Evolutionary conservation across 306 rosid genomes (phyloP).

Genomic region (Prunus padus): DNA sequence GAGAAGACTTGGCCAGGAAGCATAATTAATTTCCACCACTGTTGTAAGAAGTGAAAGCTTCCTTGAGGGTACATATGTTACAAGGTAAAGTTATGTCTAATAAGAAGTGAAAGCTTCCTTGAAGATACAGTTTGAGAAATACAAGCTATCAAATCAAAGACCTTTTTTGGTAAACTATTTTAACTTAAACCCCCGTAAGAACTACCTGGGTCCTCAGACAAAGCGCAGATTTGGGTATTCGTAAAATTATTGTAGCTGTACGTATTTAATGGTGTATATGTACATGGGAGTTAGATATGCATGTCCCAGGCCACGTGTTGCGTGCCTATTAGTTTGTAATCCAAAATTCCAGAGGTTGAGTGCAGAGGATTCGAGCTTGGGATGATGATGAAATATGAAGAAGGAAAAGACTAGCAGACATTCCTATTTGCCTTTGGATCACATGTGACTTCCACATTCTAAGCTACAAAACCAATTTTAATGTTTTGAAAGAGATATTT

Average conservation of each 20-base stretch:
- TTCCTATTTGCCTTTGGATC: constrained; percentile 11
- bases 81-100: no score
- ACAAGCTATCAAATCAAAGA: background rate
- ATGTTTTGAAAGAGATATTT: constrained; percentile 26
- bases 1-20: no score
- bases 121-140: background rate
- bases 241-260: no score
- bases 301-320: background rate
- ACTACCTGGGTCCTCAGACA: no score
- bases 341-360: background rate
- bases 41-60: background rate
- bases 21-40: no score
- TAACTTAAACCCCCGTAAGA: background rate
- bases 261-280: background rate
- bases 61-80: no score
- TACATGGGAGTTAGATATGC: background rate
- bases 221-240: no score
- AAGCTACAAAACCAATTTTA: constrained; percentile 17
- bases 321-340: background rate
- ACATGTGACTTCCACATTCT: constrained; percentile 20
- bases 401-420: background rate
- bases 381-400: background rate
- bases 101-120: no score
- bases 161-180: background rate
- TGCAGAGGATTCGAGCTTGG: constrained; percentile 8